Evolutionary conservation across 345 rosid genomes (phyloP).

Genomic region (Aegle marmelos): DNA sequence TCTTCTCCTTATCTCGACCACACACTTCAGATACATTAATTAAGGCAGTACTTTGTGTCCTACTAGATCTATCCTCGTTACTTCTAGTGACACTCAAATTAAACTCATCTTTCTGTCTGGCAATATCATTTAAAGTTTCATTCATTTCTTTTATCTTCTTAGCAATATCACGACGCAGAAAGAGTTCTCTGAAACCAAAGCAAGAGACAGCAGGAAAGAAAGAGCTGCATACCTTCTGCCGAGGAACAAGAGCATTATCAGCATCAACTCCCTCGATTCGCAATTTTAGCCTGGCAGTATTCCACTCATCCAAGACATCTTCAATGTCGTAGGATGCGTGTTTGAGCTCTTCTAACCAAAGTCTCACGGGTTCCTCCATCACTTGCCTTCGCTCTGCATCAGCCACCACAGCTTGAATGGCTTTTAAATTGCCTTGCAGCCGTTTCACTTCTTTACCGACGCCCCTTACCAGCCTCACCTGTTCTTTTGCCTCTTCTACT

Average conservation of each 20-base stretch:
- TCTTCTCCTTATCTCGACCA: background rate
- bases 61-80: background rate
- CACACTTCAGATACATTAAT: background rate
- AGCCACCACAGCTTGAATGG: background rate
- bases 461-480: background rate
- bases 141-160: background rate
- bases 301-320: slow-evolving; percentile 12
- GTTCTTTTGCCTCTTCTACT: background rate
- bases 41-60: background rate
- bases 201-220: background rate
- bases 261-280: background rate
- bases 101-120: background rate
- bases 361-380: background rate
- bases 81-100: background rate
- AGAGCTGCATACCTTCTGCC: background rate
- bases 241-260: background rate
- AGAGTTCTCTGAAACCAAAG: background rate
- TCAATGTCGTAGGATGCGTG: slow-evolving; percentile 4
- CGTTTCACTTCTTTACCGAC: background rate
- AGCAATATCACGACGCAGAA: background rate
- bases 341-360: background rate
- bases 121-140: background rate
- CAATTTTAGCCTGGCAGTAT: background rate
- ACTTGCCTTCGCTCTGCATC: slow-evolving; percentile 3
- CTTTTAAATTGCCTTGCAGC: background rate